Evolutionary conservation across 441 rosid genomes (phyloP), one percentile per base, ranked within the genome.

Genomic region (Oxalis stricta): DNA sequence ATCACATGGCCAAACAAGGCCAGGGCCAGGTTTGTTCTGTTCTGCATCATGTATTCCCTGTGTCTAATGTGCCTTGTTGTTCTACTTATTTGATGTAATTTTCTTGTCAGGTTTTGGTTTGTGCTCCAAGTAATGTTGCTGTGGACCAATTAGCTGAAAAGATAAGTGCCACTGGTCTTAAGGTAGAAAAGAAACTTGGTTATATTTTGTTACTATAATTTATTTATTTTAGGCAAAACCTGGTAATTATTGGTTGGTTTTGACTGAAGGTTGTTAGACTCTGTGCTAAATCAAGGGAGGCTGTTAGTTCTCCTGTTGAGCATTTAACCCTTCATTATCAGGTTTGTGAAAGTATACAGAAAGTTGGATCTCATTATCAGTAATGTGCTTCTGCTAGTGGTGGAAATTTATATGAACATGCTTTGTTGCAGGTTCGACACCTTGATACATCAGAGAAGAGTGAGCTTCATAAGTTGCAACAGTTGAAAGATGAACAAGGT

Each of bases 401-500:
- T n/a, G n/a, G n/a, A 49, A 45, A 18, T 46, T 43, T 10, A 20
- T 38, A 35, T 26, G 10, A 26, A 26, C n/a, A 43, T 57, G 39
- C 23, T 50, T 60, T 44, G 15, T 47, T 64, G 57, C 70, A 92
- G 99, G 99, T 92, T 59, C 85, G 92, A 33, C 97, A 92, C 72
- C 87, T 92, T 42, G 97, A 92, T 66, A 87, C 99, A 31, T 87
- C 95, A 36, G 99, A 92, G 68, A 92, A 92, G 83, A 92, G 97
- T 33, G 95, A 92, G 59, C 86, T 92, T 56, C 87, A 92, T 77
- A 92, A 87, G 69, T 70, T 92, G 55, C 97, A 92, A 43, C 95
- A 79, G 55, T 66, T 87, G 75, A 92, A 92, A 73, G 99, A 92
- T 74, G 99, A 92, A 60, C 99, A 92, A 84, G 99, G 99, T 86